These are phyloP conservation scores for Acanthamoeba sp. DNA, from an alignment of 208 protist species.

Conservation along the genomic window DNA sequence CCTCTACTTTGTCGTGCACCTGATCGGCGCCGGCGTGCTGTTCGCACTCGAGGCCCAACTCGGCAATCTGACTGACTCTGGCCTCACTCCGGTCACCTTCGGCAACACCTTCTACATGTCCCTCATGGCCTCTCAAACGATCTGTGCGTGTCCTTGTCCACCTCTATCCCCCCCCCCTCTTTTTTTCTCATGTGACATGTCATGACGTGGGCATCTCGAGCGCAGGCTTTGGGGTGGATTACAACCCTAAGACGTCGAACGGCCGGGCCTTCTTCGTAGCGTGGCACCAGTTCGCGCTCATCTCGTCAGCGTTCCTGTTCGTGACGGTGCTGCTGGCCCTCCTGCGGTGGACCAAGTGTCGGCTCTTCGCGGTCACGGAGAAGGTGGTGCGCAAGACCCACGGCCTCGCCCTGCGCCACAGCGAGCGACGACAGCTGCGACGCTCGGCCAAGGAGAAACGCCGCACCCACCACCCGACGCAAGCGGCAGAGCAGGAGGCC, in stretches of 20 bases:
- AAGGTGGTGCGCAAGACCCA: background rate
- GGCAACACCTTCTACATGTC: background rate
- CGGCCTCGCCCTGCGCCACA: no score
- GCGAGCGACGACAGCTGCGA: no score
- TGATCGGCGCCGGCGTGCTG: background rate
- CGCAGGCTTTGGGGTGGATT: background rate
- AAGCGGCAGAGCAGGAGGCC: no score
- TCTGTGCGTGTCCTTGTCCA: background rate
- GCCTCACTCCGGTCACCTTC: background rate
- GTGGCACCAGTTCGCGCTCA: background rate
- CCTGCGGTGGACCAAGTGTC: background rate
- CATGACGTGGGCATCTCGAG: no score
- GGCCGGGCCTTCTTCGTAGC: background rate
- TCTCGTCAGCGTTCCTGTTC: background rate
- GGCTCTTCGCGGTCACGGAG: background rate
- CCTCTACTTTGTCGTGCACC: background rate
- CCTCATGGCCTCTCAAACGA: background rate
- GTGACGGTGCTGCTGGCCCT: background rate
- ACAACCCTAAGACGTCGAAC: background rate
- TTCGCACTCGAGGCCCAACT: background rate
- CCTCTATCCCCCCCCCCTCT: background rate
- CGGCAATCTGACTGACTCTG: slow-evolving; percentile 12
- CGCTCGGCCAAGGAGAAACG: no score
- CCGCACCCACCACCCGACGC: no score
- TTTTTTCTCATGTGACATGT: background rate